Evolutionary conservation across 2,329 filamentous ascomycete genomes (phyloP), one percentile per base, ranked within the genome.

Genomic region (Pseudocercospora crystallina): DNA sequence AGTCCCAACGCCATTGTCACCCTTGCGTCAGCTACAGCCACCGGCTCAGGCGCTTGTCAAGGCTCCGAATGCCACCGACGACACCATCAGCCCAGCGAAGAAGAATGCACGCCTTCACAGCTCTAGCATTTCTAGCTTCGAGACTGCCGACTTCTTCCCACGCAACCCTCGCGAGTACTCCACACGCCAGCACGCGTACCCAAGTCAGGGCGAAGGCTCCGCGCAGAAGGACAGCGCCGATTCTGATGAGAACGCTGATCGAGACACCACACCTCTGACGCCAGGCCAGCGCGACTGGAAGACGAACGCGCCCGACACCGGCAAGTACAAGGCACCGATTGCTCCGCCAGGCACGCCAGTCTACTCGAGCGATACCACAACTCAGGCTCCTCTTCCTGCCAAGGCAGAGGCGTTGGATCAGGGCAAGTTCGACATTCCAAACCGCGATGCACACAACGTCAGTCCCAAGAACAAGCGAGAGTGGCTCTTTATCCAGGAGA

Each of bases 61-160:
- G 31, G 43, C 51, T 8, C 51, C 54, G 3, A 49, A 11, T 40
- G 49, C 41, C 1, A 56, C 60, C 31, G 47, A 57, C 15, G 58
- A 61, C 9, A 59, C 59, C 4, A 52, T 57, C 53, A 60, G 54
- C 40, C 61, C 60, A n/a, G 36, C 51, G 8, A 61, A 61, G 49
- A 60, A 60, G 54, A 55, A 51, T 38, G 38, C 51, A 32, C 57
- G 59, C 30, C 29, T 64, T 5, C 60, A 63, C 44, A 65, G 61
- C 49, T 68, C 67, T 5, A 71, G 68, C 49, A 52, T 63, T n/a
- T 64, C 68, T 8, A 71, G 69, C 54, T 66, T 69, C 49, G 60
- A 61, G 30, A 71, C 69, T 9, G 64, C 65, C 14, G 68, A 71
- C 54, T 71, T 71, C 63, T 71, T 71, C 51, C 69, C 69, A 8